A percentile compares a stretch with the other conserved stretches of the same genome.
These are phyloP conservation scores for Fragaria nilgerrensis DNA, from an alignment of 306 rosid species.

Conservation along the genomic window DNA sequence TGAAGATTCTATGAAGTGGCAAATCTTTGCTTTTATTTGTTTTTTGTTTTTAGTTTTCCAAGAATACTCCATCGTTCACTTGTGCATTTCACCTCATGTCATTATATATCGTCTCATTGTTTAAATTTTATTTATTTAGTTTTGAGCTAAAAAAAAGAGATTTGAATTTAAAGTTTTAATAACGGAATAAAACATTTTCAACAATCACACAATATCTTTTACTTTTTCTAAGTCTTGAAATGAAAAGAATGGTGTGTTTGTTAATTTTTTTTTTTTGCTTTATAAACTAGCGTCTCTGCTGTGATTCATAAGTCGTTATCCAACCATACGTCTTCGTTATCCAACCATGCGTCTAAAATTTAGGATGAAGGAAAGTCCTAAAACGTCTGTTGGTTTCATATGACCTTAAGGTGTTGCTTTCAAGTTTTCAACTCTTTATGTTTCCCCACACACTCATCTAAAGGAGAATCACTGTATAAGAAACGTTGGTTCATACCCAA, in stretches of 20 bases:
- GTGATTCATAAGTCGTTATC: not conserved
- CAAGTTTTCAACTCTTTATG: slow-evolving; percentile 29
- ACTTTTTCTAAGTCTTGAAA: not conserved
- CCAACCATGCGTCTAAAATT: not conserved
- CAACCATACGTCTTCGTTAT: not conserved
- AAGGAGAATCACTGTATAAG: slow-evolving; percentile 19
- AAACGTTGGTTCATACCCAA: slow-evolving; percentile 3
- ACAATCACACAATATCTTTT: not conserved
- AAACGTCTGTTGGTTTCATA: not conserved
- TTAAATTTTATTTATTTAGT: not conserved
- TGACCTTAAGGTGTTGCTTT: slow-evolving; percentile 3
- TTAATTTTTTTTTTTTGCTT: not conserved
- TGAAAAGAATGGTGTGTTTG: not conserved
- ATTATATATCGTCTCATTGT: accelerated
- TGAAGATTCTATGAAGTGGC: not conserved
- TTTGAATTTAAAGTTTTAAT: not conserved
- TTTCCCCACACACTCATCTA: not conserved
- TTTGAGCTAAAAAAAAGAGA: not conserved
- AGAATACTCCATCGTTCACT: not conserved
- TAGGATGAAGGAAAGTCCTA: not conserved
- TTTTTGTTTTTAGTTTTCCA: not conserved
- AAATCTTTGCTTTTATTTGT: not conserved
- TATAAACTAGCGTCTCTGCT: slow-evolving; percentile 10
- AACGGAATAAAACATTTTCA: not conserved
- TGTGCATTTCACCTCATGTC: not conserved